Evolutionary conservation across 305 asterid genomes (phyloP).

Genomic region (Fraxinus latifolia): DNA sequence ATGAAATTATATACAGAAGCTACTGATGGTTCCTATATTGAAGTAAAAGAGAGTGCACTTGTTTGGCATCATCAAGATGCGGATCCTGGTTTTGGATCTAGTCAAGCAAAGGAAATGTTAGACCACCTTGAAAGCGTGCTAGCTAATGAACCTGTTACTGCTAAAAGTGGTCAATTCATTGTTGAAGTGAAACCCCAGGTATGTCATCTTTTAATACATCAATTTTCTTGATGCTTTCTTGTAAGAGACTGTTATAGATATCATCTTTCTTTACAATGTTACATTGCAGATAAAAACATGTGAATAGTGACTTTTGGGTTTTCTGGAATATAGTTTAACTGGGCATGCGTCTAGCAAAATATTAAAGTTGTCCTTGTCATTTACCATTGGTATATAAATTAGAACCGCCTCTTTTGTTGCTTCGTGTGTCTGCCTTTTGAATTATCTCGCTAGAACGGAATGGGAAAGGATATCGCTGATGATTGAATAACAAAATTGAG

Average conservation of each 20-base stretch:
- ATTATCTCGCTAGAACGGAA: not conserved
- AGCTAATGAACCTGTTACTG: constrained; percentile 50
- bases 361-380: not conserved
- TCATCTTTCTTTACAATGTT: not conserved
- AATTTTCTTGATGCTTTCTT: not conserved
- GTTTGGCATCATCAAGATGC: constrained; percentile 52
- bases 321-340: not conserved
- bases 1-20: constrained; percentile 50
- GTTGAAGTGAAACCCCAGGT: constrained; percentile 57
- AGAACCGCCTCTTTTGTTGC: not conserved
- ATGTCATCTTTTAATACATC: not conserved
- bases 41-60: constrained; percentile 43
- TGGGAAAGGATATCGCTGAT: not conserved
- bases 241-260: not conserved
- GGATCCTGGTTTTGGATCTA: constrained; percentile 46
- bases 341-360: not conserved
- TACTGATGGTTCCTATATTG: constrained; percentile 46
- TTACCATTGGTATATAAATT: not conserved
- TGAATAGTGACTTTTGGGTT: not conserved
- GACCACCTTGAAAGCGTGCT: constrained; percentile 50
- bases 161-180: constrained; percentile 50
- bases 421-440: not conserved
- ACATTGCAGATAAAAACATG: not conserved
- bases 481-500: not conserved
- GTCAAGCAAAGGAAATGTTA: constrained; percentile 49